A percentile compares a stretch with the other conserved stretches of the same genome.
These are phyloP conservation scores for Terfezia boudieri DNA, from an alignment of 495 filamentous ascomycete genomes.

Conservation along the genomic window DNA sequence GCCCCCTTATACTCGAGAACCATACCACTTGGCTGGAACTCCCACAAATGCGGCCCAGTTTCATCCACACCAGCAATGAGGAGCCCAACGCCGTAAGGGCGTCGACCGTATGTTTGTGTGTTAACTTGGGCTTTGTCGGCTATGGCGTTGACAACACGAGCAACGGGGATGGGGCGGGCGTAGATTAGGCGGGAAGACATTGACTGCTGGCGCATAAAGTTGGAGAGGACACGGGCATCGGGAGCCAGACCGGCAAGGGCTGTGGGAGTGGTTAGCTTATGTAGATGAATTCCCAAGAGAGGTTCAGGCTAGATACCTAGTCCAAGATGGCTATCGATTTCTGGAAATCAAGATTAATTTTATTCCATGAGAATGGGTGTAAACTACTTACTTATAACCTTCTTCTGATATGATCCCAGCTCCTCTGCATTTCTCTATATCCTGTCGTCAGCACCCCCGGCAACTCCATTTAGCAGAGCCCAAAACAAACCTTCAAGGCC, in stretches of 20 bases:
- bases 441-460: constrained; percentile 1
- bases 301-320: constrained; percentile 21
- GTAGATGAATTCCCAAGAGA: neutral
- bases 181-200: constrained; percentile 88
- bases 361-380: no score
- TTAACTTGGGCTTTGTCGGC: constrained; percentile 92
- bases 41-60: constrained; percentile 81
- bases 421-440: constrained; percentile 89
- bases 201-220: constrained; percentile 99
- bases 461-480: neutral
- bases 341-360: constrained; percentile 1
- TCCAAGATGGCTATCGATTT: constrained; percentile 84
- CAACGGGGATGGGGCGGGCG: constrained; percentile 72
- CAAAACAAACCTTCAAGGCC: constrained; percentile 51
- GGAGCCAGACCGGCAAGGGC: constrained; percentile 93
- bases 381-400: constrained; percentile 45
- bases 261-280: neutral
- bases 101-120: constrained; percentile 91
- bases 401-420: constrained; percentile 98
- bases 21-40: constrained; percentile 92
- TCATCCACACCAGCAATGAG: constrained; percentile 87
- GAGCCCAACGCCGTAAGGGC: constrained; percentile 88
- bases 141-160: constrained; percentile 70
- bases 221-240: constrained; percentile 95
- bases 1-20: constrained; percentile 92